Evolutionary conservation across 2,329 filamentous ascomycete genomes (phyloP).

Genomic region (Fusarium globosum): DNA sequence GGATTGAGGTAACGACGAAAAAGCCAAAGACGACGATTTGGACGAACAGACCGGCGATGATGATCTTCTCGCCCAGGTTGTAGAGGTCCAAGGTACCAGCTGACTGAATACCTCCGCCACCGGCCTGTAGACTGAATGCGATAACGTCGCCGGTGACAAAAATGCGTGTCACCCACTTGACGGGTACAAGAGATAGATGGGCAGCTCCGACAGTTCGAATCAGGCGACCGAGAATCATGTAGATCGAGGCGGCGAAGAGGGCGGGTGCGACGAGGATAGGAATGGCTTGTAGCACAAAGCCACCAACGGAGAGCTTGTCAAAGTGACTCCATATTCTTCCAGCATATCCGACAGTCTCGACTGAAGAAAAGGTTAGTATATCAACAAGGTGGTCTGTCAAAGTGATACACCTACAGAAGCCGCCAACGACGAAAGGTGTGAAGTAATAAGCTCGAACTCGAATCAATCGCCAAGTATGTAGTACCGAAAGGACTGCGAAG

Average conservation of each 20-base stretch:
- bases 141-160: slow-evolving; percentile 10
- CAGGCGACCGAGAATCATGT: slow-evolving; percentile 19
- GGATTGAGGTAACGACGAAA: slow-evolving; percentile 6
- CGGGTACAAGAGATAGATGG: neutral
- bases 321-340: slow-evolving; percentile 21
- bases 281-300: slow-evolving; percentile 10
- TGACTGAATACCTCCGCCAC: slow-evolving; percentile 12
- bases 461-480: slow-evolving; percentile 1
- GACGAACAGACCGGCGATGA: slow-evolving; percentile 1
- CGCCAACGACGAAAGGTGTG: slow-evolving; percentile 2
- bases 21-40: slow-evolving; percentile 14
- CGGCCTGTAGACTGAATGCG: neutral
- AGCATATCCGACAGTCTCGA: slow-evolving; percentile 8
- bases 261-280: slow-evolving; percentile 18
- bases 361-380: neutral
- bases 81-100: neutral
- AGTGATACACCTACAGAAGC: neutral
- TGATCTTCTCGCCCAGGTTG: slow-evolving; percentile 11
- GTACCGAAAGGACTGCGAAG: neutral
- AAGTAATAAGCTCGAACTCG: slow-evolving; percentile 9
- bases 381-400: rapidly evolving
- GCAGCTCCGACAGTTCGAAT: slow-evolving; percentile 11
- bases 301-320: neutral
- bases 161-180: slow-evolving; percentile 17
- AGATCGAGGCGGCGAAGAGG: slow-evolving; percentile 16